phyloP scores from a whole-genome alignment of 768 basidiomycete species.

The Leccinum barrowsii region DNA sequence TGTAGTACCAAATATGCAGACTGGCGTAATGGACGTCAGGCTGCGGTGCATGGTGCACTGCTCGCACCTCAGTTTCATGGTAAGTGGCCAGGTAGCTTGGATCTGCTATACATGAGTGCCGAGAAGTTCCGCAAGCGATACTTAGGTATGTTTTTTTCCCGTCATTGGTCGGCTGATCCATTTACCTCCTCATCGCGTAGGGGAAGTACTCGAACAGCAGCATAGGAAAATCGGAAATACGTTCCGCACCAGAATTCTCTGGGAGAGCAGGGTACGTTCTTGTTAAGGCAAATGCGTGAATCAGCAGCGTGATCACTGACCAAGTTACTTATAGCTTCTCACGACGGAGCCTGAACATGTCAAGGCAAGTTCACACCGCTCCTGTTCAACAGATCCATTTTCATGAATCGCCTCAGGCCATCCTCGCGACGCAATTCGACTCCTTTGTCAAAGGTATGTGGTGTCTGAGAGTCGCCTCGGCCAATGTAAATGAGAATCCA shows the following conservation, averaged over 20 bases:
- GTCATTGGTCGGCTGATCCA: background rate
- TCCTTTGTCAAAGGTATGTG: conserved; percentile 39
- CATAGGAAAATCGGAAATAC: conserved; percentile 29
- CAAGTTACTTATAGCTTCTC: conserved; percentile 32
- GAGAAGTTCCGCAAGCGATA: conserved; percentile 25
- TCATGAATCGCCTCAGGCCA: conserved; percentile 26
- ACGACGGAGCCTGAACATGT: conserved; percentile 49
- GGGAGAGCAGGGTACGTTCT: conserved; percentile 35
- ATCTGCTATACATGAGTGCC: conserved; percentile 25
- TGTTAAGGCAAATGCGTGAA: background rate
- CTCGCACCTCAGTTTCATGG: conserved; percentile 33
- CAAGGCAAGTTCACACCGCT: conserved; percentile 28
- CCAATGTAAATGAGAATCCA: conserved; percentile 18
- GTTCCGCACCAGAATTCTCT: conserved; percentile 34
- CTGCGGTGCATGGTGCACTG: conserved; percentile 26
- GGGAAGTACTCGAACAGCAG: conserved; percentile 25
- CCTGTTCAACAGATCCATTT: background rate
- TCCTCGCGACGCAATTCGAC: conserved; percentile 44
- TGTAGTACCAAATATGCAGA: conserved; percentile 14
- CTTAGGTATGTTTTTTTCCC: conserved; percentile 23
- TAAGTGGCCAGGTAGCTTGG: conserved; percentile 37
- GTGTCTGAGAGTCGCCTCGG: conserved; percentile 6
- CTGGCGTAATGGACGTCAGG: conserved; percentile 9
- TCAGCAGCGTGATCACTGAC: background rate
- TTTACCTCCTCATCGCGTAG: conserved; percentile 16